Percentiles rank a stretch among this genome's conserved stretches.
Evolutionary conservation across 2,329 filamentous ascomycete species (phyloP).

Genomic region (Penicillium crustosum): DNA sequence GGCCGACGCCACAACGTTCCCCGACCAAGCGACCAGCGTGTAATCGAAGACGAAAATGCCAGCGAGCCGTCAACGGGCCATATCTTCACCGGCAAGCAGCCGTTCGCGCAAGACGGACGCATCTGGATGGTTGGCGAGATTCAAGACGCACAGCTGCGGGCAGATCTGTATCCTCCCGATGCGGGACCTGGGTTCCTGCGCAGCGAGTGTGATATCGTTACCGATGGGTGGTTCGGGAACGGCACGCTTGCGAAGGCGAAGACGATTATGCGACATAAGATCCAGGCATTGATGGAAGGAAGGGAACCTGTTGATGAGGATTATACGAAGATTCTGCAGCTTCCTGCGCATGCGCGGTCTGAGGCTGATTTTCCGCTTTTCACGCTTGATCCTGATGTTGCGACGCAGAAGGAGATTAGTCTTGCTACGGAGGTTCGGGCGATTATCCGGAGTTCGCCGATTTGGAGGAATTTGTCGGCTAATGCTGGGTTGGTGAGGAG

Average conservation of each 20-base stretch:
- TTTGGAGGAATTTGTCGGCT: slow-evolving; percentile 25
- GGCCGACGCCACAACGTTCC: slow-evolving; percentile 32
- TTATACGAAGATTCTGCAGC: slow-evolving; percentile 36
- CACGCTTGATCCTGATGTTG: slow-evolving; percentile 25
- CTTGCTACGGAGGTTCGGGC: slow-evolving; percentile 40
- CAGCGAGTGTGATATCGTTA: slow-evolving; percentile 57
- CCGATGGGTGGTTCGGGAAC: slow-evolving; percentile 81
- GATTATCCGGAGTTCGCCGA: slow-evolving; percentile 33
- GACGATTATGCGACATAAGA: slow-evolving; percentile 83
- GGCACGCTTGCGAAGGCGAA: slow-evolving; percentile 81
- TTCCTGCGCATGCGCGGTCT: slow-evolving; percentile 38
- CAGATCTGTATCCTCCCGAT: slow-evolving; percentile 63
- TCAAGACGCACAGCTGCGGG: slow-evolving; percentile 70
- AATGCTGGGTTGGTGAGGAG: slow-evolving; percentile 7
- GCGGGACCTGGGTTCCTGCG: slow-evolving; percentile 53
- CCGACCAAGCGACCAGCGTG: slow-evolving; percentile 16
- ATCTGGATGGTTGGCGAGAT: slow-evolving; percentile 96
- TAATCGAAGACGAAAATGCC: not conserved
- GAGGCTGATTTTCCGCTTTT: slow-evolving; percentile 26
- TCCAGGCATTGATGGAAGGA: slow-evolving; percentile 61
- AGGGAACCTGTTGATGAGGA: slow-evolving; percentile 34
- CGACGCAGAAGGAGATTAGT: slow-evolving; percentile 26
- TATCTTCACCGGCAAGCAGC: slow-evolving; percentile 73
- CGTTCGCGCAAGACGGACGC: slow-evolving; percentile 75
- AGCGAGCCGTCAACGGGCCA: slow-evolving; percentile 48